Percentiles rank a stretch among this genome's conserved stretches.
Conservation (phyloP, 1,284 basidiomycete genomes). For the Ceratobasidium sp. region DNA sequence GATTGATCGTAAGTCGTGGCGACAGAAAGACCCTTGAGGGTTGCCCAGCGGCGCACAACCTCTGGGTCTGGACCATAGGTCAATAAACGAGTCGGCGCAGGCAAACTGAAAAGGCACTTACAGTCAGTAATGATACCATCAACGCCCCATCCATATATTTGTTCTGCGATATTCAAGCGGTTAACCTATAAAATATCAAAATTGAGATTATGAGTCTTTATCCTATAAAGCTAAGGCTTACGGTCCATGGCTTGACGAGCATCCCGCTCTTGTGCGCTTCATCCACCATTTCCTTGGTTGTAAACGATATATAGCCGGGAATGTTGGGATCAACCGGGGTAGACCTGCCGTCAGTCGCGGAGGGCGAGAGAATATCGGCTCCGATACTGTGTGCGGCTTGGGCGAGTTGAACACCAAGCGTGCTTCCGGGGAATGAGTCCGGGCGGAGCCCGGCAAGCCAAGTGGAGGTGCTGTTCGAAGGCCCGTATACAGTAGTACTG, state of each 20-base stretch:
- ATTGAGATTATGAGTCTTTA: no score
- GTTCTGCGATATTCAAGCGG: constrained; percentile 63
- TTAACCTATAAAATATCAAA: constrained; percentile 56
- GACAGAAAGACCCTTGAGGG: constrained; percentile 58
- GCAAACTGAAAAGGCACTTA: constrained; percentile 43
- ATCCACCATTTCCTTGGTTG: constrained; percentile 70
- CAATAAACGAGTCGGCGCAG: background rate
- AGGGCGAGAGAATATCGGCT: constrained; percentile 72
- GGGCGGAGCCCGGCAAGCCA: constrained; percentile 71
- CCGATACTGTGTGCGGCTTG: constrained; percentile 71
- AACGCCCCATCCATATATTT: constrained; percentile 63
- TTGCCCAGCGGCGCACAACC: constrained; percentile 59
- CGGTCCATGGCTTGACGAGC: constrained; percentile 74
- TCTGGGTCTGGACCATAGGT: constrained; percentile 55
- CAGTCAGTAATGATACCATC: constrained; percentile 79
- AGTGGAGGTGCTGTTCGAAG: constrained; percentile 49
- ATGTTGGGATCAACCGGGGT: constrained; percentile 56
- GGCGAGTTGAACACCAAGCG: constrained; percentile 60
- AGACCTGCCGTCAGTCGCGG: constrained; percentile 53
- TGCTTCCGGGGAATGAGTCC: constrained; percentile 62
- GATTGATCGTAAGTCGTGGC: constrained; percentile 63
- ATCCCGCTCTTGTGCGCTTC: constrained; percentile 68
- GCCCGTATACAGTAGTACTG: constrained; percentile 21
- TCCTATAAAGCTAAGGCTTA: no score
- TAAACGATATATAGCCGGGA: constrained; percentile 62